Evolutionary conservation across 805 yeast species (phyloP).

Genomic region (Saturnispora ahearnii): DNA sequence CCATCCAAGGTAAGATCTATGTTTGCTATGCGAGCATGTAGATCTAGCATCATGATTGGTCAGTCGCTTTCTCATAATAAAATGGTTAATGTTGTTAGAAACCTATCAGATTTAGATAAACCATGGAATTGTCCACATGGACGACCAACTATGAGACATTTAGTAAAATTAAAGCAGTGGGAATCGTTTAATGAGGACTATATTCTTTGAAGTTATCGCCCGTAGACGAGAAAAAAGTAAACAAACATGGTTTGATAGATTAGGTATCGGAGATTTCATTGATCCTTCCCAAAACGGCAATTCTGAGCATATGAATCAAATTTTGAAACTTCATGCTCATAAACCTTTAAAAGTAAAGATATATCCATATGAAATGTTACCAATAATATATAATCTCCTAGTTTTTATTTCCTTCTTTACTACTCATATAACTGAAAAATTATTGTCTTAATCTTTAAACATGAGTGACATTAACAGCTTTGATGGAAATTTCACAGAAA

Average conservation of each 20-base stretch:
- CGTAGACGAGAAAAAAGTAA: background rate
- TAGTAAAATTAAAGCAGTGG: conserved; percentile 52
- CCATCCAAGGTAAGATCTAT: conserved; percentile 75
- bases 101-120: conserved; percentile 65
- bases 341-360: background rate
- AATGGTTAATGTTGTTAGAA: conserved; percentile 62
- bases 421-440: too few relatives aligned
- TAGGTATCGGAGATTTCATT: conserved; percentile 13
- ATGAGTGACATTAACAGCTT: background rate
- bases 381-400: too few relatives aligned
- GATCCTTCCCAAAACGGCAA: conserved; percentile 25
- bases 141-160: conserved; percentile 90
- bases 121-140: conserved; percentile 99
- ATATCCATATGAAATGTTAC: background rate
- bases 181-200: conserved; percentile 37
- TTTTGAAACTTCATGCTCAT: background rate
- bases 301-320: conserved; percentile 12
- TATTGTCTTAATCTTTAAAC: too few relatives aligned
- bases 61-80: conserved; percentile 45
- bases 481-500: background rate
- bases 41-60: conserved; percentile 93
- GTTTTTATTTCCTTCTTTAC: too few relatives aligned
- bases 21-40: conserved; percentile 93
- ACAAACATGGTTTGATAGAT: background rate
- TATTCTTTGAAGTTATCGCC: background rate